phyloP scores from a whole-genome alignment of 177 flowering plant species.

The Vitis hybrid region DNA sequence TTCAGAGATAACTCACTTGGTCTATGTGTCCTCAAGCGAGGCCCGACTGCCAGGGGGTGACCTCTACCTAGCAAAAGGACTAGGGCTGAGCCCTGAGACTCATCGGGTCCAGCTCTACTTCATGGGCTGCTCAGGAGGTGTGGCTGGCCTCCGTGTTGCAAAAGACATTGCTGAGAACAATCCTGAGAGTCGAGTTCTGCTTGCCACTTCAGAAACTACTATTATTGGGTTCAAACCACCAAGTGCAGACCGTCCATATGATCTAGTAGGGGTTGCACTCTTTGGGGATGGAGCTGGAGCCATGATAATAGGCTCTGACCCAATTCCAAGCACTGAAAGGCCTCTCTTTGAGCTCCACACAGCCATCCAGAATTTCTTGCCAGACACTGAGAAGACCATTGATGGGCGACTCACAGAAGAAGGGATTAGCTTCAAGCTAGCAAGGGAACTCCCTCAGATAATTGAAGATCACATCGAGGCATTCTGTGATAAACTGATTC shows the following conservation, averaged over 20 bases:
- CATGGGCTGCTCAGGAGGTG: conserved; percentile 94
- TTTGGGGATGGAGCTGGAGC: conserved; percentile 99
- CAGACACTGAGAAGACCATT: conserved; percentile 73
- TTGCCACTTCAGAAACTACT: conserved; percentile 88
- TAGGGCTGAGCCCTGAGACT: conserved; percentile 73
- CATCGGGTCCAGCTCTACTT: conserved; percentile 77
- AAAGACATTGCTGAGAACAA: conserved; percentile 96
- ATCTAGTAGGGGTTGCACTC: conserved; percentile 86
- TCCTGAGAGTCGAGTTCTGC: conserved; percentile 77
- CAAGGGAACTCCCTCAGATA: conserved; percentile 83
- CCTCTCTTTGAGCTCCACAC: conserved; percentile 88
- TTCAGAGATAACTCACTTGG: conserved; percentile 83
- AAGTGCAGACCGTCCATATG: conserved; percentile 68
- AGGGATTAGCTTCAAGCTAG: conserved; percentile 85
- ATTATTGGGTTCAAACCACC: conserved; percentile 94
- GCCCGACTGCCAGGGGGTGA: conserved; percentile 87
- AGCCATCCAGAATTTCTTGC: conserved; percentile 77
- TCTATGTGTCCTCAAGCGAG: conserved; percentile 90
- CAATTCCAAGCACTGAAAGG: conserved; percentile 38
- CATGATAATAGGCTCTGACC: conserved; percentile 73
- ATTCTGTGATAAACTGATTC: conserved; percentile 64
- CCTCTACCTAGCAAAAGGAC: conserved; percentile 80
- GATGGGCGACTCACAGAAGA: conserved; percentile 88
- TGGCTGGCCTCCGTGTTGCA: conserved; percentile 88
- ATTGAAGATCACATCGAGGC: conserved; percentile 80